Evolutionary conservation across 352 stramenopile species (phyloP).

Genomic region (Albugo candida): DNA sequence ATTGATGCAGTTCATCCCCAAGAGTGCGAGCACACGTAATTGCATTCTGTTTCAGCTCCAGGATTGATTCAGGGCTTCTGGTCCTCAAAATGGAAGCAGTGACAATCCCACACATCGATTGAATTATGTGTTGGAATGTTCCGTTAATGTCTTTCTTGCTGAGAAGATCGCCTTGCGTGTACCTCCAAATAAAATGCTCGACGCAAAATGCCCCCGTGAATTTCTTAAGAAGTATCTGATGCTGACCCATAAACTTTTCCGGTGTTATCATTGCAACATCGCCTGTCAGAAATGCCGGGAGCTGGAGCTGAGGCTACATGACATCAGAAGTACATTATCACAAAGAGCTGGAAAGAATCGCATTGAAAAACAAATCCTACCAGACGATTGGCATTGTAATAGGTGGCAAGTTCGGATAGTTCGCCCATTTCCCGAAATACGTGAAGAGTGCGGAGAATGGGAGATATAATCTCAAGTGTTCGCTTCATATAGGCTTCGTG

Average conservation of each 20-base stretch:
- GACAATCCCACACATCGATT: constrained; percentile 49
- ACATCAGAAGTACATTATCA: neutral
- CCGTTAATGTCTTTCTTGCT: constrained; percentile 69
- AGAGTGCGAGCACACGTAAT: constrained; percentile 37
- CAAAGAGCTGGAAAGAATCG: neutral
- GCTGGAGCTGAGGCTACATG: constrained; percentile 46
- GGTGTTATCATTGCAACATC: constrained; percentile 51
- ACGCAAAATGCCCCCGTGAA: constrained; percentile 51
- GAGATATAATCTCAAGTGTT: constrained; percentile 30
- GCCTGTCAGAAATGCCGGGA: constrained; percentile 45
- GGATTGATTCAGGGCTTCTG: constrained; percentile 25
- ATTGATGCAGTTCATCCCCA: constrained; percentile 54
- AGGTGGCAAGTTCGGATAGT: constrained; percentile 40
- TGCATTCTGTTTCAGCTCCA: constrained; percentile 44
- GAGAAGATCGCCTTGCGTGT: constrained; percentile 44
- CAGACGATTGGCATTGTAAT: constrained; percentile 65
- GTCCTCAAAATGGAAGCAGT: constrained; percentile 41
- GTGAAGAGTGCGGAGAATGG: constrained; percentile 53
- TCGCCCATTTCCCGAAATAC: constrained; percentile 57
- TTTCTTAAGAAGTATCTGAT: constrained; percentile 68
- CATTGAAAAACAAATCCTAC: constrained; percentile 13
- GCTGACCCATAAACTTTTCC: constrained; percentile 48
- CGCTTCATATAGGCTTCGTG: constrained; percentile 52
- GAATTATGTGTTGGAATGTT: constrained; percentile 58
- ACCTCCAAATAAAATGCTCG: constrained; percentile 48